Evolutionary conservation across 495 filamentous ascomycete genomes (phyloP), one percentile per base, ranked within the genome.

Genomic region (Echria macrotheca): DNA sequence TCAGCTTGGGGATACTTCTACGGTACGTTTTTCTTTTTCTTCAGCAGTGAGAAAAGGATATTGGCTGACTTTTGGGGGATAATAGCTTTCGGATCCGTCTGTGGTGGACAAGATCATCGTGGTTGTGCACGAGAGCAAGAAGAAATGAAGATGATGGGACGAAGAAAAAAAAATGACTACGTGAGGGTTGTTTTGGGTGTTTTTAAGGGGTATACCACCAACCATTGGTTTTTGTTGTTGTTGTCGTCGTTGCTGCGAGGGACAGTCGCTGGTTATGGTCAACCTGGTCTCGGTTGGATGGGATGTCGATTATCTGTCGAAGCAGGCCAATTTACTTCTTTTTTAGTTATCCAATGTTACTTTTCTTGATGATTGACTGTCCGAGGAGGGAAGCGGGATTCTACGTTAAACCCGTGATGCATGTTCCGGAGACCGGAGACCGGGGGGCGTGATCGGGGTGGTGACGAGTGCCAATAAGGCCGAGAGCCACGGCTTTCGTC

Each of bases 101-200:
- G 83, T 96, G 18, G 89, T 98, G 14, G 83, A 87, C 23, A 88
- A 84, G 68, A 96, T 98, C 68, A 95, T 96, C 59, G 66, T 75
- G 38, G 78, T 74, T 21, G 90, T 96, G 32, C 86, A 94, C 52
- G 75, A 70, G 12, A 54, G 70, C 21, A 67, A 61, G 61, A 73
- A 70, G 64, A 75, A 76, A 60, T 76, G 69, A 67, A 53, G 18
- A 37, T 43, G 26, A 19, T n/a, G 21, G 26, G 43, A 46, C 5
- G 3, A 12, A 47, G 26, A 45, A 45, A 45, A 35, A 17, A 14
- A 4, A 28, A 41, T 24, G 19, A 21, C 6, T 23, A 41, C 7
- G 36, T 8, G 22, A 4, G 43, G 43, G 32, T 38, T 1, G 15
- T 31, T 11, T 8, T n/a, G 28, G 28, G 28, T 12, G 12, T 31